Evolutionary conservation across 352 stramenopile species (phyloP), one percentile per base, ranked within the genome.

Genomic region (Globisporangium paddicum): DNA sequence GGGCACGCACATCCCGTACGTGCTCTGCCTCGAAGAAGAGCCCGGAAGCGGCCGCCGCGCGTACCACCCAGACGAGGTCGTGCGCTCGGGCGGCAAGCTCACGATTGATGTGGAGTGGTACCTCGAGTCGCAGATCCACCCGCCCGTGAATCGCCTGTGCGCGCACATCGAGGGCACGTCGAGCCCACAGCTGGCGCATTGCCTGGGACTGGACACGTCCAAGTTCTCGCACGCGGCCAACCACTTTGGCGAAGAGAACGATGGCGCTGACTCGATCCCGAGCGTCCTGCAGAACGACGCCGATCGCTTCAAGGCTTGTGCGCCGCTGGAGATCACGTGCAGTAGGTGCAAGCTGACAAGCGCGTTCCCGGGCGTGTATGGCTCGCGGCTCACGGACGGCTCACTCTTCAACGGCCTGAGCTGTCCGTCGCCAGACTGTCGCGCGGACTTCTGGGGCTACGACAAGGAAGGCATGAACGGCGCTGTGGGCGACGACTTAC

Each of bases 1-100:
- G 32, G 98, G 98, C n/a, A 97, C 98, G 46, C 97, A 99, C 72
- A 99, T 99, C 72, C 92, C 96, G 6, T 99, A 99, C 65, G 90
- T 99, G 28, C 96, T 99, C 28, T 98, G 93, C 62, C 77, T 84
- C 21, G 80, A 94, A 65, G 82, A 95, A 69, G 82, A 96, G 40
- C 71, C 78, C 28, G 82, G 84, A 13, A 89, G 72, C 48, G 75
- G 72, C 0, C 75, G 84, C 21, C 78, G 86, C 23, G 82, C 91
- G 18, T 96, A 93, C 62, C 89, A 97, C 65, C 83, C 93, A 1
- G 87, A 96, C 34, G 88, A 96, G 44, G 84, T 96, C 47, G 75
- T 72, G 56, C 73, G 78, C 19, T 71, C 88, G 23, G 76, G 72
- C 38, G 88, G 82, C 52, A 82, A 90, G 62, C 87, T 98, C 14